Evolutionary conservation across 192 early-diverging fungal genomes (phyloP).

Genomic region (Geosiphon pyriformis): DNA sequence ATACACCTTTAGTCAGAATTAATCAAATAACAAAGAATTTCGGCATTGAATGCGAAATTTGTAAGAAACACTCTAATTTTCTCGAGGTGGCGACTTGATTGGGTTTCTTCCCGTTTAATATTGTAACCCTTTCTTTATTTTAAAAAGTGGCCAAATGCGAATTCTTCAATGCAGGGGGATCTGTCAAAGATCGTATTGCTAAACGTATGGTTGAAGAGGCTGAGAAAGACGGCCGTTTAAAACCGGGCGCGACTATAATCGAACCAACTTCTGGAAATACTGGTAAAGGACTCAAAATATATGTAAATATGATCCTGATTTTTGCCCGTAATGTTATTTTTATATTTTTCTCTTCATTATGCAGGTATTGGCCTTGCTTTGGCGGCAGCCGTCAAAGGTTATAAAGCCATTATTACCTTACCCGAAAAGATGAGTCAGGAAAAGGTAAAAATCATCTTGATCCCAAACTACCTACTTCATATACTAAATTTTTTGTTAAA

Average conservation of each 20-base stretch:
- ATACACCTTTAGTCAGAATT: constrained; percentile 91
- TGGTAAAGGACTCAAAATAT: too few species aligned
- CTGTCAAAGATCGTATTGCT: constrained; percentile 98
- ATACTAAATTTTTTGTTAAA: neutral
- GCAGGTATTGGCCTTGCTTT: constrained; percentile 98
- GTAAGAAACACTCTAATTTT: too few species aligned
- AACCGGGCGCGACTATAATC: constrained; percentile 91
- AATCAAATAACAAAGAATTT: constrained; percentile 80
- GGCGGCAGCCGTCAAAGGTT: constrained; percentile 97
- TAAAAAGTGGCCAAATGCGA: constrained; percentile 88
- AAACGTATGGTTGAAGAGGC: constrained; percentile 95
- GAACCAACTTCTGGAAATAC: constrained; percentile 99
- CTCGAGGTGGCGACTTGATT: too few species aligned
- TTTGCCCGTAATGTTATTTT: too few species aligned
- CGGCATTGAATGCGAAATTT: constrained; percentile 92
- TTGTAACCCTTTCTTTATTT: constrained; percentile 20
- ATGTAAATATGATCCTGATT: too few species aligned
- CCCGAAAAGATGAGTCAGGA: constrained; percentile 99
- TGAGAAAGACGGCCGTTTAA: constrained; percentile 85
- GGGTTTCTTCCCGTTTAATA: too few species aligned
- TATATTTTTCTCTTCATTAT: too few species aligned
- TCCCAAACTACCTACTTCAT: neutral
- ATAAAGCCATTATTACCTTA: constrained; percentile 95
- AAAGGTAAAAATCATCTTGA: constrained; percentile 48
- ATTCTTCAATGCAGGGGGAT: constrained; percentile 98